Evolutionary conservation across 495 filamentous ascomycete species (phyloP).

Genomic region (Penicillium goetzii): DNA sequence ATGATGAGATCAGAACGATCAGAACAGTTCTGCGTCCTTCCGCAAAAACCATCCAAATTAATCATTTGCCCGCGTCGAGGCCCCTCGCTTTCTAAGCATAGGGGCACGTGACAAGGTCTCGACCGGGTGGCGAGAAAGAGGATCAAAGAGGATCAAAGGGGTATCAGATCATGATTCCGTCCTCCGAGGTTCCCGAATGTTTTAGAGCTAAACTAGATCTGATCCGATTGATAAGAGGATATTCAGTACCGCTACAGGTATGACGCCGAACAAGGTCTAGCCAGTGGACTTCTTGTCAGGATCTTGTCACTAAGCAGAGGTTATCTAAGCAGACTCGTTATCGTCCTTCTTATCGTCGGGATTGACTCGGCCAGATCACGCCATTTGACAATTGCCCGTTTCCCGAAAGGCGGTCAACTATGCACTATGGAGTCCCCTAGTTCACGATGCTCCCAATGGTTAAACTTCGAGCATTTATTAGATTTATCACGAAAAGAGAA

Average conservation of each 20-base stretch:
- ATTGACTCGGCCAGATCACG: slow-evolving; percentile 6
- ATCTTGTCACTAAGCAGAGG: not conserved
- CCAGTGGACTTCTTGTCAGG: not conserved
- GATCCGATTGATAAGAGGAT: slow-evolving; percentile 2
- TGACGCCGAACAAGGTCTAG: not conserved
- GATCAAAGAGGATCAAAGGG: not conserved
- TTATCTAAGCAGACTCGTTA: not conserved
- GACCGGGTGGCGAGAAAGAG: slow-evolving; percentile 14
- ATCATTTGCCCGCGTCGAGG: slow-evolving; percentile 34
- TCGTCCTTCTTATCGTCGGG: slow-evolving; percentile 4
- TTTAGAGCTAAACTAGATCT: not conserved
- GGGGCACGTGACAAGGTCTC: slow-evolving; percentile 29
- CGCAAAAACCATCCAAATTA: slow-evolving; percentile 21
- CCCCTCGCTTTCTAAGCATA: slow-evolving; percentile 38
- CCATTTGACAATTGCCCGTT: not conserved
- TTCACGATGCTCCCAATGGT: not conserved
- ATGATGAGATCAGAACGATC: slow-evolving; percentile 22
- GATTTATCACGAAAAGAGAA: not conserved
- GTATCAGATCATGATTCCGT: slow-evolving; percentile 17
- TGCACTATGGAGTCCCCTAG: no score
- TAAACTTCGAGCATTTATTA: not conserved
- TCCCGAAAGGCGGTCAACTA: slow-evolving; percentile 4
- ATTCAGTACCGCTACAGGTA: not conserved
- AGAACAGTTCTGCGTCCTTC: slow-evolving; percentile 23
- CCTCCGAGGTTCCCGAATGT: not conserved